A percentile compares a stretch with the other conserved stretches of the same genome.
These are phyloP conservation scores for Barbarea vulgaris DNA, from an alignment of 345 rosid genomes.

Conservation along the genomic window DNA sequence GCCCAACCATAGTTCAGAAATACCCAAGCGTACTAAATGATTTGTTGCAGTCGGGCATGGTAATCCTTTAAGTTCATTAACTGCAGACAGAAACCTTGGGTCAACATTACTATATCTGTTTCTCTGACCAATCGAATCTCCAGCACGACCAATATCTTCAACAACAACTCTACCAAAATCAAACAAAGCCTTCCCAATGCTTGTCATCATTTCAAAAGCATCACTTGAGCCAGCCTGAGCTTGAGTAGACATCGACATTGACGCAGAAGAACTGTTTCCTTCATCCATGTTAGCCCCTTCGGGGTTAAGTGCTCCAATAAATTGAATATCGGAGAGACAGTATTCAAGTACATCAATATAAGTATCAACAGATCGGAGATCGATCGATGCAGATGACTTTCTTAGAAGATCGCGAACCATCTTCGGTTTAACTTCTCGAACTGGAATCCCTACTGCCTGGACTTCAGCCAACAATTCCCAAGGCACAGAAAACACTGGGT, in stretches of 20 bases:
- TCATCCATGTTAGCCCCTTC: slow-evolving; percentile 44
- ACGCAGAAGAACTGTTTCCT: slow-evolving; percentile 44
- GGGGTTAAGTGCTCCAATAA: slow-evolving; percentile 46
- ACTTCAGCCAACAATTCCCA: slow-evolving; percentile 91
- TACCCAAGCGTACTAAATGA: slow-evolving; percentile 66
- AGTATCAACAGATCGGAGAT: slow-evolving; percentile 82
- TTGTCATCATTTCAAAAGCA: slow-evolving; percentile 94
- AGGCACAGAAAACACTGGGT: slow-evolving; percentile 89
- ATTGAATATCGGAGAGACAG: slow-evolving; percentile 81
- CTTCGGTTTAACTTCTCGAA: slow-evolving; percentile 87
- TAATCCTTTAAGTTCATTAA: slow-evolving; percentile 71
- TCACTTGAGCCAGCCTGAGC: slow-evolving; percentile 73
- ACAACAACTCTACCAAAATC: slow-evolving; percentile 92
- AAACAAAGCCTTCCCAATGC: slow-evolving; percentile 85
- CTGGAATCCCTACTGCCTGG: slow-evolving; percentile 68
- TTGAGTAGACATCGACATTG: slow-evolving; percentile 46
- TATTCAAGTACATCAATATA: slow-evolving; percentile 89
- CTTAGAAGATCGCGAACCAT: slow-evolving; percentile 90
- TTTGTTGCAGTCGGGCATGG: slow-evolving; percentile 89
- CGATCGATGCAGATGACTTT: slow-evolving; percentile 63
- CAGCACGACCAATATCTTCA: slow-evolving; percentile 85
- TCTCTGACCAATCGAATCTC: slow-evolving; percentile 51
- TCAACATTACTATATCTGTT: slow-evolving; percentile 47
- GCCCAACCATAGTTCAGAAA: slow-evolving; percentile 81
- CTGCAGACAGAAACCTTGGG: slow-evolving; percentile 52